These are phyloP conservation scores for Lactuca saligna DNA, from an alignment of 129 eudicot genomes.

Conservation along the genomic window DNA sequence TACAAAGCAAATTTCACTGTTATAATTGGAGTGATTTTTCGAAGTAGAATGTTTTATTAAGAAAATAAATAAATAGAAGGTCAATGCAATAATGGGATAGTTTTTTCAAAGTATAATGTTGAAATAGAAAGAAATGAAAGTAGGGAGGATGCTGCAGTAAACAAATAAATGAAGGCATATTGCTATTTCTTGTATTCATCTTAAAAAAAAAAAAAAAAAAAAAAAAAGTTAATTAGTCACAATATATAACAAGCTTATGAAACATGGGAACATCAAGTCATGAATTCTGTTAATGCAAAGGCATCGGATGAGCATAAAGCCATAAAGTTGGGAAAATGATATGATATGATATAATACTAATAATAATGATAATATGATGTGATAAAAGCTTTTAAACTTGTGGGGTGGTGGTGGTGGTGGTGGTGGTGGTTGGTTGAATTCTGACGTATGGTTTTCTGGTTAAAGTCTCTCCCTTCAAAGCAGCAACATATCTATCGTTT, in stretches of 20 bases:
- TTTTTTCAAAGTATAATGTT: neutral
- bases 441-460: constrained; percentile 72
- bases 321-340: neutral
- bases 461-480: constrained; percentile 79
- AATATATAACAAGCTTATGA: neutral
- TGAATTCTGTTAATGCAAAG: neutral
- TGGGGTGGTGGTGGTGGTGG: neutral
- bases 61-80: too few relatives aligned
- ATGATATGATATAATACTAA: too few relatives aligned
- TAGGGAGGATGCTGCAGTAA: too few relatives aligned
- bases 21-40: neutral
- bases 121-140: neutral
- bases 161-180: neutral
- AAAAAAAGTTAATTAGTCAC: too few relatives aligned
- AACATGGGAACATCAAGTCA: neutral
- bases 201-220: too few relatives aligned
- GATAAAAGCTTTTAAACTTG: neutral
- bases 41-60: too few relatives aligned
- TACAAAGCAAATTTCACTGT: neutral
- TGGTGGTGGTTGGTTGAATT: constrained; percentile 36
- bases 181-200: too few relatives aligned
- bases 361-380: too few relatives aligned
- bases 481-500: constrained; percentile 90
- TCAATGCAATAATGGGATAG: neutral
- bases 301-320: too few relatives aligned